Percentiles rank a stretch among this genome's conserved stretches.
Conservation (phyloP, 2,329 filamentous ascomycete genomes). For the Coleophoma crateriformis region DNA sequence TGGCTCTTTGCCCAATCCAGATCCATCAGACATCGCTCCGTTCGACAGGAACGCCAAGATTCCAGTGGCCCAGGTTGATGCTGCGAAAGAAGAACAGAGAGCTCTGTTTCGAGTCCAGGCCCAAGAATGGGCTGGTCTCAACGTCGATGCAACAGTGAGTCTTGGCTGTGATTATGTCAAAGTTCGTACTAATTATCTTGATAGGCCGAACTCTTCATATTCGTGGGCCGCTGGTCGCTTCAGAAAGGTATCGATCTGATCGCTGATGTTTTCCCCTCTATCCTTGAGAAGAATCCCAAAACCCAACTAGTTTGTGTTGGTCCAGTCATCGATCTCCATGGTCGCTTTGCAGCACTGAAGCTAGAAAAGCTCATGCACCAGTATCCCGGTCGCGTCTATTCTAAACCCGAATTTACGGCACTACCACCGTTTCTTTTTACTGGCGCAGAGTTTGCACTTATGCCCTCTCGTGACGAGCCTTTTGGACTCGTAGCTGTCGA, state of each 20-base stretch:
- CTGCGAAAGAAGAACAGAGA: constrained; percentile 45
- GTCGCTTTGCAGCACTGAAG: constrained; percentile 61
- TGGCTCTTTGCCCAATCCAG: constrained; percentile 63
- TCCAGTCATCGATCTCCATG: constrained; percentile 63
- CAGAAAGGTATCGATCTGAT: constrained; percentile 65
- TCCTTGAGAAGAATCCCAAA: constrained; percentile 53
- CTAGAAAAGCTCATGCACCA: constrained; percentile 57
- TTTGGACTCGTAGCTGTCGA: constrained; percentile 65
- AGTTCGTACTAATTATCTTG: background rate
- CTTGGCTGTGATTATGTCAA: background rate
- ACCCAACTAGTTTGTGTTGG: constrained; percentile 58
- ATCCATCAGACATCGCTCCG: constrained; percentile 51
- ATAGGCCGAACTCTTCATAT: constrained; percentile 56
- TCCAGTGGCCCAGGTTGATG: constrained; percentile 44
- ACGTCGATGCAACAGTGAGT: constrained; percentile 43
- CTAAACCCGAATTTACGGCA: constrained; percentile 60
- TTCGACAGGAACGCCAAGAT: constrained; percentile 36
- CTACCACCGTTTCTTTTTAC: constrained; percentile 62
- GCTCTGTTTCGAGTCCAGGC: constrained; percentile 51
- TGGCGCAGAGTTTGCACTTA: constrained; percentile 63
- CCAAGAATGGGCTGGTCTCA: constrained; percentile 62
- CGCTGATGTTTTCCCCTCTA: constrained; percentile 59
- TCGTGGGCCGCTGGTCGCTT: constrained; percentile 63
- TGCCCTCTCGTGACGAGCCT: constrained; percentile 62
- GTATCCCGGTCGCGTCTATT: constrained; percentile 59